phyloP scores from a whole-genome alignment of 805 yeast species.

The Candida chauliodis region DNA sequence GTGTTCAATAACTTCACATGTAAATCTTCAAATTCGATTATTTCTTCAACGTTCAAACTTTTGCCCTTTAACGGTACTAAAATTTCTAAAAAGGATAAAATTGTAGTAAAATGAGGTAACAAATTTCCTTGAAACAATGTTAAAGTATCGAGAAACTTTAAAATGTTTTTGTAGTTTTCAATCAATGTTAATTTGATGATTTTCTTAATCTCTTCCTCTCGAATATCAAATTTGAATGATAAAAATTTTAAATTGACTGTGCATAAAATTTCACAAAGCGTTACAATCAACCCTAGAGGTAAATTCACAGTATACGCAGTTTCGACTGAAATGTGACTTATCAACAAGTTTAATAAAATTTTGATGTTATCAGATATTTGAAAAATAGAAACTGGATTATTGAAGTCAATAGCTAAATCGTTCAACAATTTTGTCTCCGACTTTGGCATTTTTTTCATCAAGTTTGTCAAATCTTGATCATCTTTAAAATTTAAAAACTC shows the following conservation, averaged over 20 bases:
- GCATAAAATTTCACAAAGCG: slow-evolving; percentile 50
- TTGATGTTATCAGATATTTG: slow-evolving; percentile 50
- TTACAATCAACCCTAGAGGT: slow-evolving; percentile 59
- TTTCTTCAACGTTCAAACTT: slow-evolving; percentile 25
- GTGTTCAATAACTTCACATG: slow-evolving; percentile 33
- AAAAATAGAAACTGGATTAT: slow-evolving; percentile 49
- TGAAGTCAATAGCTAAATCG: slow-evolving; percentile 55
- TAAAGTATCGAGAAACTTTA: slow-evolving; percentile 37
- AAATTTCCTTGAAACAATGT: slow-evolving; percentile 36
- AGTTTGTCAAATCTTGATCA: slow-evolving; percentile 46
- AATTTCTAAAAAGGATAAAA: slow-evolving; percentile 54
- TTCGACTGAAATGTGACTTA: slow-evolving; percentile 43
- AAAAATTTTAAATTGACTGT: slow-evolving; percentile 54
- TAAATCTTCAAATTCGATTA: slow-evolving; percentile 36
- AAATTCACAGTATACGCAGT: slow-evolving; percentile 55
- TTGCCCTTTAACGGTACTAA: slow-evolving; percentile 51
- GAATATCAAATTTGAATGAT: slow-evolving; percentile 55
- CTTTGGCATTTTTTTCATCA: slow-evolving; percentile 34
- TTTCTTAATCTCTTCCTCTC: slow-evolving; percentile 48
- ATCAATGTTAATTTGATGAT: slow-evolving; percentile 42
- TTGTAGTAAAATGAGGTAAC: slow-evolving; percentile 47
- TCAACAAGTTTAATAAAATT: slow-evolving; percentile 36
- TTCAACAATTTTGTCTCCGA: slow-evolving; percentile 29
- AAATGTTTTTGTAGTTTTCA: slow-evolving; percentile 43
- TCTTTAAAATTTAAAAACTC: slow-evolving; percentile 56